Evolutionary conservation across 1,284 basidiomycete genomes (phyloP), one percentile per base, ranked within the genome.

Genomic region (Irpex rosettiformis): DNA sequence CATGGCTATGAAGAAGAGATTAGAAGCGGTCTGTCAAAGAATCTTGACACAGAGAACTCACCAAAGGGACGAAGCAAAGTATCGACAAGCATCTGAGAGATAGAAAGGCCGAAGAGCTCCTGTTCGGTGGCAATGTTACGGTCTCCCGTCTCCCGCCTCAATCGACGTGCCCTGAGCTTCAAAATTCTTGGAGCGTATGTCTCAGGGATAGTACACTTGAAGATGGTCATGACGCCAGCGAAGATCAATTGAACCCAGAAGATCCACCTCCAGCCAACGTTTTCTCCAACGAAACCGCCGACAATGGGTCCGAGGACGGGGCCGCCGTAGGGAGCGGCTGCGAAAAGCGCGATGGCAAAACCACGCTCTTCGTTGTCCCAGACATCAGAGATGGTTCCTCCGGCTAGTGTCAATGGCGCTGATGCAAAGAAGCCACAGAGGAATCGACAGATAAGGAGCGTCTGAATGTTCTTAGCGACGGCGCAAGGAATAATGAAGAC

Each of bases 361-460:
- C 86, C 86, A 60, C 86, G 79, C 30, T 78, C 79, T 42, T 75
- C 77, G n/a, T 83, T 80, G 54, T 76, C 75, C 84, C 84, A 88
- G 3, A 90, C 77, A 65, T 89, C 88, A 1, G 85, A 84, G 49
- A 90, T 83, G 1, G 86, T 73, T 53, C 81, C 86, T 33, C 85
- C 86, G 10, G 79, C 79, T 55, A 83, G 83, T 0, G 84, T 85
- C 18, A 90, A 64, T 0, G 87, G 87, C 0, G 83, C 84, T 0
- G 81, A 79, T 10, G 83, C 88, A 64, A 88, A 90, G 68, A 89
- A 79, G 4, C 88, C 89, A 42, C 75, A 76, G 24, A 91, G 70
- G 69, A 90, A 89, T 3, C 89, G 80, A 1, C 80, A 84, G 53
- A 86, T 71, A 13, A 89, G 74, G 3, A 91, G 73, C 2, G 86